Evolutionary conservation across 768 basidiomycete species (phyloP).

Genomic region (Russula brevipes): DNA sequence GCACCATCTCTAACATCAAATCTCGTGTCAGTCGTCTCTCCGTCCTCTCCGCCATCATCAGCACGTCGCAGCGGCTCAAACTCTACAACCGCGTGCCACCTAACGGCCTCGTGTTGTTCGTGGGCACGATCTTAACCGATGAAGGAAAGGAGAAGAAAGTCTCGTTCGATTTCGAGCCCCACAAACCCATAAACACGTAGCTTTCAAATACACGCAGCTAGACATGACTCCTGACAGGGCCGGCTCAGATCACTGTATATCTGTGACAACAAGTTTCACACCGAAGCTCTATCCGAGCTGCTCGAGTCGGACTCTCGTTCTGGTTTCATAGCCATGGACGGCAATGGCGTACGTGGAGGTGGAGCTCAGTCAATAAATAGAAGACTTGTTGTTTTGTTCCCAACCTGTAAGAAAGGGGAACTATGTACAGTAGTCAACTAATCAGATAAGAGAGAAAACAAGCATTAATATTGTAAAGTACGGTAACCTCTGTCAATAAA

Average conservation of each 20-base stretch:
- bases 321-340: conserved; percentile 99
- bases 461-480: too few relatives aligned
- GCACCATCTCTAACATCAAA: conserved; percentile 99
- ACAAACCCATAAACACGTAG: conserved; percentile 98
- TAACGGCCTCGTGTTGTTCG: conserved; percentile 95
- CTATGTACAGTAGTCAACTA: too few relatives aligned
- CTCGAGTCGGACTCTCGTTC: conserved; percentile 97
- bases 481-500: too few relatives aligned
- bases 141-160: conserved; percentile 99
- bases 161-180: conserved; percentile 96
- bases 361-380: too few relatives aligned
- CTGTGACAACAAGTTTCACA: conserved; percentile 99
- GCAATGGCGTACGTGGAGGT: conserved; percentile 55
- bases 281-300: conserved; percentile 92
- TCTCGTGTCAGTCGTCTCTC: conserved; percentile 97
- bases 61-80: conserved; percentile 95
- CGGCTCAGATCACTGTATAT: conserved; percentile 85
- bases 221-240: conserved; percentile 1
- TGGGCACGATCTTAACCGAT: conserved; percentile 95
- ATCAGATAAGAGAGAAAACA: too few relatives aligned
- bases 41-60: conserved; percentile 95
- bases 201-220: neutral
- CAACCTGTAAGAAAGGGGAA: too few relatives aligned
- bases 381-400: too few relatives aligned
- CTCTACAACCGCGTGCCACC: conserved; percentile 94